Evolutionary conservation across 176 grass and related monocot species (phyloP).

Genomic region (Olyra latifolia): DNA sequence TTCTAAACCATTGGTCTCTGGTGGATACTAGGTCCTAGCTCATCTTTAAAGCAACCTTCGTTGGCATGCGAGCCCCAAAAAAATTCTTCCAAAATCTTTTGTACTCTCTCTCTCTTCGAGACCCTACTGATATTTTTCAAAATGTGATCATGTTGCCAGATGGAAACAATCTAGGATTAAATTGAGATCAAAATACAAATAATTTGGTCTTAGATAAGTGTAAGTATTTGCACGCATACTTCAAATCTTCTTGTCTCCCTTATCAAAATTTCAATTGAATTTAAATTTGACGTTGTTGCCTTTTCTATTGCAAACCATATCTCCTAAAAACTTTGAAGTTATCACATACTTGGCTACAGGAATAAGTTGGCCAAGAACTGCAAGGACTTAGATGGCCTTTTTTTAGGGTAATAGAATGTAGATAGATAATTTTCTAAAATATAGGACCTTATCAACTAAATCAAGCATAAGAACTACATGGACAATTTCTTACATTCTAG

Average conservation of each 20-base stretch:
- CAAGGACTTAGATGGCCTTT: neutral
- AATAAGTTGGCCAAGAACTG: neutral
- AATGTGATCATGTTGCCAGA: neutral
- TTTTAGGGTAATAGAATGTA: neutral
- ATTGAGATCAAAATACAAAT: neutral
- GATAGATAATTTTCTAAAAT: neutral
- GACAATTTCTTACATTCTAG: neutral
- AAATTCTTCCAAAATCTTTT: neutral
- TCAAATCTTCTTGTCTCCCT: neutral
- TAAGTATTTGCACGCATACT: neutral
- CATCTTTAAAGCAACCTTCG: neutral
- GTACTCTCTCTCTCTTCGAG: neutral
- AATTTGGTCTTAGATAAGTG: neutral
- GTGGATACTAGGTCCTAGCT: neutral
- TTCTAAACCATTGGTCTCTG: neutral
- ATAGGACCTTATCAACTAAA: neutral
- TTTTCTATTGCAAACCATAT: neutral
- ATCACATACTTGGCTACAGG: neutral
- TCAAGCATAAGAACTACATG: neutral
- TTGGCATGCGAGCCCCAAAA: neutral
- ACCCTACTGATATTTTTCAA: neutral
- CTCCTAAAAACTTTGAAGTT: neutral
- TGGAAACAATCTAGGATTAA: neutral
- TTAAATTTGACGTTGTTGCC: neutral
- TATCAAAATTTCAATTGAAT: neutral